A percentile compares a stretch with the other conserved stretches of the same genome.
Evolutionary conservation across 371 early-diverging fungal species (phyloP).

Genomic region (Mortierella sp.): DNA sequence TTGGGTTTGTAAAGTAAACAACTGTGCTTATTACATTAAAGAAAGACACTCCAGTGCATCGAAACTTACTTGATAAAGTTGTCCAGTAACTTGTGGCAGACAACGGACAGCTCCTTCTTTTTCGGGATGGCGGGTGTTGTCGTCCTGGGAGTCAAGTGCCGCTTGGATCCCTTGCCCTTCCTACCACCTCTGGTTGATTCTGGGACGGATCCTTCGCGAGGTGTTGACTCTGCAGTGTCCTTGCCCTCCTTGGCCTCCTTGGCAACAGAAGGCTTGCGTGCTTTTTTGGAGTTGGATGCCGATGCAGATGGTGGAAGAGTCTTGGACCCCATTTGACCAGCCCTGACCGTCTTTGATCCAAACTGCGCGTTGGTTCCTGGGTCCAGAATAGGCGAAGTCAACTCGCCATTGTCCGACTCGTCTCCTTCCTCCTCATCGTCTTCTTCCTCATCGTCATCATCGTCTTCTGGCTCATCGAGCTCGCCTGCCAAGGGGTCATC

Average conservation of each 20-base stretch:
- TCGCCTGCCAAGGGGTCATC: slow-evolving; percentile 53
- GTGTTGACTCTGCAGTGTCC: slow-evolving; percentile 17
- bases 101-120: slow-evolving; percentile 61
- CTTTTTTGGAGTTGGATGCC: slow-evolving; percentile 28
- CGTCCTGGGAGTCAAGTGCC: slow-evolving; percentile 44
- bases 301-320: slow-evolving; percentile 30
- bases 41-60: background rate
- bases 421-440: slow-evolving; percentile 39
- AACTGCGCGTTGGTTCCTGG: slow-evolving; percentile 19
- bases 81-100: slow-evolving; percentile 65
- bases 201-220: slow-evolving; percentile 64
- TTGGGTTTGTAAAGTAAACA: background rate
- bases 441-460: slow-evolving; percentile 47
- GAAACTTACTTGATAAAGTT: slow-evolving; percentile 64
- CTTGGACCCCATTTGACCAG: slow-evolving; percentile 33
- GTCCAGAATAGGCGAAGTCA: slow-evolving; percentile 22
- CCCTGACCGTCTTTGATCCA: slow-evolving; percentile 31
- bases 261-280: slow-evolving; percentile 4
- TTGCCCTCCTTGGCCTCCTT: slow-evolving; percentile 20
- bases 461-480: slow-evolving; percentile 57
- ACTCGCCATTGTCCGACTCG: slow-evolving; percentile 11
- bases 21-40: background rate
- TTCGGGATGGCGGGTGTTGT: slow-evolving; percentile 48
- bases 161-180: slow-evolving; percentile 31
- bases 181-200: slow-evolving; percentile 43